Evolutionary conservation across 208 protist species (phyloP).

Genomic region (Entamoeba dispar): DNA sequence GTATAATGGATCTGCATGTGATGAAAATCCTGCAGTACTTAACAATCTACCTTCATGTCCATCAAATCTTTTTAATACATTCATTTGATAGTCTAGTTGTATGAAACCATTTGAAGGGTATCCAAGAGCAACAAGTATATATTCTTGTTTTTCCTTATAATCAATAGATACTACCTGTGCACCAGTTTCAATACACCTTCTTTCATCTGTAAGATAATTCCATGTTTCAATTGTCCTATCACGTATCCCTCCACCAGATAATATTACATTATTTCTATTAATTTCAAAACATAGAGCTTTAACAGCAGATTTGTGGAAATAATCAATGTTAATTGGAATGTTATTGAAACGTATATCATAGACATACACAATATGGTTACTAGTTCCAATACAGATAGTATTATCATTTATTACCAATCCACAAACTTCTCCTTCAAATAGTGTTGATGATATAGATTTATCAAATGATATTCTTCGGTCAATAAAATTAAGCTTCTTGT

Average conservation of each 20-base stretch:
- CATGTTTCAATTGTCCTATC: background rate
- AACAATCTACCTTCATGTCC: background rate
- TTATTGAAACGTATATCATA: background rate
- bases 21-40: background rate
- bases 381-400: background rate
- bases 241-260: background rate
- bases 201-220: background rate
- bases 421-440: background rate
- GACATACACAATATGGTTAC: background rate
- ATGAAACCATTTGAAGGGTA: background rate
- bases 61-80: background rate
- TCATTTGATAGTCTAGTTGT: background rate
- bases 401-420: background rate
- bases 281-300: background rate
- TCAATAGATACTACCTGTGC: background rate
- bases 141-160: background rate
- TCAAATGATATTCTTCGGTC: background rate
- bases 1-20: too few relatives aligned
- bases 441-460: background rate
- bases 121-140: background rate
- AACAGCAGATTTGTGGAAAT: background rate
- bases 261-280: background rate
- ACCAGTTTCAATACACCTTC: background rate
- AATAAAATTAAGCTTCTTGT: background rate
- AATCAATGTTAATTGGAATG: background rate